These are phyloP conservation scores for Bacidia gigantensis DNA, from an alignment of 495 filamentous ascomycete genomes.

Conservation along the genomic window DNA sequence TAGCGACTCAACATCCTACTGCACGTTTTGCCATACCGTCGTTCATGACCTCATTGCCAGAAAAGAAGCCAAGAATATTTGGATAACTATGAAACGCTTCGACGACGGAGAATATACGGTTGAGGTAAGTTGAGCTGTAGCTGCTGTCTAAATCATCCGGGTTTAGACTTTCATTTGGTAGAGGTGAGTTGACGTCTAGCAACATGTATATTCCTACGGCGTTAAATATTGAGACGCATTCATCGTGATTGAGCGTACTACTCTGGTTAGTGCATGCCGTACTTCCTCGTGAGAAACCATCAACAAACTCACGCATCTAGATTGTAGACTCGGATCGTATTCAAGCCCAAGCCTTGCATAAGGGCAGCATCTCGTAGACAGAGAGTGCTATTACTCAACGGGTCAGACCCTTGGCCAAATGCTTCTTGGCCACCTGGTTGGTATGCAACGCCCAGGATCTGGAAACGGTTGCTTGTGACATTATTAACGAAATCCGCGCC, in stretches of 20 bases:
- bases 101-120: conserved; percentile 75
- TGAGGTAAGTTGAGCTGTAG: conserved; percentile 65
- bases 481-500: conserved; percentile 76
- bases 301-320: conserved; percentile 42
- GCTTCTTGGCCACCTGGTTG: conserved; percentile 82
- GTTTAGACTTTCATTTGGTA: conserved; percentile 61
- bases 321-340: conserved; percentile 92
- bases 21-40: not conserved
- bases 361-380: conserved; percentile 87
- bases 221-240: conserved; percentile 87
- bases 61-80: conserved; percentile 84
- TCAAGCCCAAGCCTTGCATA: conserved; percentile 75
- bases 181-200: conserved; percentile 80
- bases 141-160: conserved; percentile 49
- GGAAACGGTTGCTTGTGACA: conserved; percentile 63
- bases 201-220: conserved; percentile 61
- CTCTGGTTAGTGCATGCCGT: not conserved
- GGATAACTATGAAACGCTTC: conserved; percentile 91
- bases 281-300: not conserved
- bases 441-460: conserved; percentile 83
- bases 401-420: conserved; percentile 51
- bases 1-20: not conserved
- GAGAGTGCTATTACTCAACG: conserved; percentile 56
- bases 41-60: conserved; percentile 57
- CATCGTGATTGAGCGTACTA: conserved; percentile 58